These are phyloP conservation scores for Rhizopus stolonifer DNA, from an alignment of 371 early-diverging fungal genomes.

Conservation along the genomic window DNA sequence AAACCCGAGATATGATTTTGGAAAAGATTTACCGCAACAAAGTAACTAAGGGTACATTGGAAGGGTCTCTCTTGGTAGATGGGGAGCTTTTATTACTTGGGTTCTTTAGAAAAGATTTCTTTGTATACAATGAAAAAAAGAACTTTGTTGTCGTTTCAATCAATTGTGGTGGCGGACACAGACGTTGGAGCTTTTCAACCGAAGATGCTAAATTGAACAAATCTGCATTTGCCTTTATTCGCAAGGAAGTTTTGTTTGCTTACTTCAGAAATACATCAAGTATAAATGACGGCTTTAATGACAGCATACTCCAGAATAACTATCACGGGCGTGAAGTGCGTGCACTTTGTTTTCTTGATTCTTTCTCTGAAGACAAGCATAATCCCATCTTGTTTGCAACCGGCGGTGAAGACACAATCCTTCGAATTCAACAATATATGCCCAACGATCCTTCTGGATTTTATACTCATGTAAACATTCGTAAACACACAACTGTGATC, in stretches of 20 bases:
- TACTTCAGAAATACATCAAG: constrained; percentile 48
- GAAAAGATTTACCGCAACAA: constrained; percentile 62
- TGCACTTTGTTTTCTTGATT: constrained; percentile 31
- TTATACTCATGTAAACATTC: constrained; percentile 36
- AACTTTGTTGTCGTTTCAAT: constrained; percentile 62
- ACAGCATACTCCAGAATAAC: constrained; percentile 52
- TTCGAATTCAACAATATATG: constrained; percentile 49
- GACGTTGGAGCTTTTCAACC: constrained; percentile 56
- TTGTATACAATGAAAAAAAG: constrained; percentile 71
- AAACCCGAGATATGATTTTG: constrained; percentile 31
- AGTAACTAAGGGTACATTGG: constrained; percentile 75
- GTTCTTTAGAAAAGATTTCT: constrained; percentile 70
- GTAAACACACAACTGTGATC: constrained; percentile 54
- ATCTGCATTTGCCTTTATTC: constrained; percentile 54
- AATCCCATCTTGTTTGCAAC: constrained; percentile 36
- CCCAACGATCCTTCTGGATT: constrained; percentile 23
- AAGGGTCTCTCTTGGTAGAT: constrained; percentile 57
- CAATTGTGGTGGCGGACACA: constrained; percentile 62
- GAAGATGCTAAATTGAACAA: constrained; percentile 48
- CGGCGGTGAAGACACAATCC: constrained; percentile 53
- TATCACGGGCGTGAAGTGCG: constrained; percentile 65
- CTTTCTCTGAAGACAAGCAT: background rate
- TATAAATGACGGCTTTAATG: constrained; percentile 44
- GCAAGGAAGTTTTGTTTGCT: constrained; percentile 50
- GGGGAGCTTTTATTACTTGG: constrained; percentile 63